Conservation (phyloP, 192 early-diverging fungal genomes). For the Phycomyces blakesleeanus region DNA sequence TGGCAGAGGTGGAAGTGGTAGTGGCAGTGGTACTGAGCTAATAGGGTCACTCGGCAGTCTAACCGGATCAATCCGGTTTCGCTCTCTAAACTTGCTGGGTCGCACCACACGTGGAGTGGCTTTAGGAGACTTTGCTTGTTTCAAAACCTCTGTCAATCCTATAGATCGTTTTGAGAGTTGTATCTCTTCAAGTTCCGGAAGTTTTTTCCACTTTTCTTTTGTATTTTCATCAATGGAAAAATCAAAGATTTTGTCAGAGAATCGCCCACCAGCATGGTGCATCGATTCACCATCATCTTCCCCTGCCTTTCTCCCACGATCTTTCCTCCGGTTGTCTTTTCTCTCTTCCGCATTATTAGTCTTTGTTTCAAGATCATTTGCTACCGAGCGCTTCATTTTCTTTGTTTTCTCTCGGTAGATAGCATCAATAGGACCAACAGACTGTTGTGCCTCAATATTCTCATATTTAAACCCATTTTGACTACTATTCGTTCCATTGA, state of each 20-base stretch:
- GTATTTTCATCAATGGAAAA: background rate
- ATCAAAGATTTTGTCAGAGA: background rate
- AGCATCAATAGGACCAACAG: background rate
- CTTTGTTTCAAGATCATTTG: background rate
- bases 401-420: conserved; percentile 10
- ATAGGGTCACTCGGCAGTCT: background rate
- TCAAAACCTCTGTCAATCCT: background rate
- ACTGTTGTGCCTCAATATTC: background rate
- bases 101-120: background rate
- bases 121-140: background rate
- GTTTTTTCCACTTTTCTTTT: background rate
- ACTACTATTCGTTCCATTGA: background rate
- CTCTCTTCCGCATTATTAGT: background rate
- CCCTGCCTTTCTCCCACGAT: background rate
- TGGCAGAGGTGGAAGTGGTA: background rate
- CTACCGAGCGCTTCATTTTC: conserved; percentile 7
- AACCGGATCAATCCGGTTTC: background rate
- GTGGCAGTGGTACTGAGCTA: background rate
- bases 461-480: background rate
- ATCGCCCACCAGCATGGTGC: background rate
- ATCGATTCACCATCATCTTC: background rate
- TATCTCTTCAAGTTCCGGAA: background rate
- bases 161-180: background rate
- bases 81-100: background rate
- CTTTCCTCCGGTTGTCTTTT: background rate